phyloP scores from a whole-genome alignment of 768 basidiomycete genomes.

The Dentipellis fragilis region DNA sequence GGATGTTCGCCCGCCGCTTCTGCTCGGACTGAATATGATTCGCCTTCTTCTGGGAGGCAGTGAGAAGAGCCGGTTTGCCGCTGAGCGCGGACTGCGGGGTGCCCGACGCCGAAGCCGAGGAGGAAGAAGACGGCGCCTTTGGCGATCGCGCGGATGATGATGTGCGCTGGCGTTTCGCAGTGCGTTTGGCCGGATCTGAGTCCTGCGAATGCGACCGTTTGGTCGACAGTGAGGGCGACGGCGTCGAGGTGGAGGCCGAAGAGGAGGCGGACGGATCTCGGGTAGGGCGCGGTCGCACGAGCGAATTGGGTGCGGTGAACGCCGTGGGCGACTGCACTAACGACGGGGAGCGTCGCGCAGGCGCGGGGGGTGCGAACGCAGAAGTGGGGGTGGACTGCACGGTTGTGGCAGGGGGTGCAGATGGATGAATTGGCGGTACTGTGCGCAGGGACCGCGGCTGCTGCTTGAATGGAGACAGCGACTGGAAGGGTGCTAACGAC shows the following conservation, averaged over 20 bases:
- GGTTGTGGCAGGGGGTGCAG: slow-evolving; percentile 6
- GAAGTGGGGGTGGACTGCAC: neutral
- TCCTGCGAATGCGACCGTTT: slow-evolving; percentile 13
- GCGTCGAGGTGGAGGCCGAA: slow-evolving; percentile 2
- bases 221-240: slow-evolving; percentile 6
- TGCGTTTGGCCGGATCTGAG: slow-evolving; percentile 1
- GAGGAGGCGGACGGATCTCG: slow-evolving; percentile 7
- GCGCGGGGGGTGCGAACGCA: neutral
- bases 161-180: slow-evolving; percentile 7
- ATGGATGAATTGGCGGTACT: neutral
- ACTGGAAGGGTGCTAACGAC: slow-evolving; percentile 28
- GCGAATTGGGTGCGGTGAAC: neutral
- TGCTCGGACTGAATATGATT: slow-evolving; percentile 94
- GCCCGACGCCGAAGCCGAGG: slow-evolving; percentile 3
- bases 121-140: slow-evolving; percentile 3
- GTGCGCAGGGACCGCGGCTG: neutral
- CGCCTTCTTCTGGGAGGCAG: slow-evolving; percentile 81
- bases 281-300: slow-evolving; percentile 6
- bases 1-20: slow-evolving; percentile 86
- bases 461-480: slow-evolving; percentile 13
- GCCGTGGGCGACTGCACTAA: neutral
- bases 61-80: slow-evolving; percentile 41
- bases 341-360: neutral
- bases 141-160: neutral
- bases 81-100: slow-evolving; percentile 9